These are phyloP conservation scores for Melaleuca quinquenervia DNA, from an alignment of 345 rosid species.

Conservation along the genomic window DNA sequence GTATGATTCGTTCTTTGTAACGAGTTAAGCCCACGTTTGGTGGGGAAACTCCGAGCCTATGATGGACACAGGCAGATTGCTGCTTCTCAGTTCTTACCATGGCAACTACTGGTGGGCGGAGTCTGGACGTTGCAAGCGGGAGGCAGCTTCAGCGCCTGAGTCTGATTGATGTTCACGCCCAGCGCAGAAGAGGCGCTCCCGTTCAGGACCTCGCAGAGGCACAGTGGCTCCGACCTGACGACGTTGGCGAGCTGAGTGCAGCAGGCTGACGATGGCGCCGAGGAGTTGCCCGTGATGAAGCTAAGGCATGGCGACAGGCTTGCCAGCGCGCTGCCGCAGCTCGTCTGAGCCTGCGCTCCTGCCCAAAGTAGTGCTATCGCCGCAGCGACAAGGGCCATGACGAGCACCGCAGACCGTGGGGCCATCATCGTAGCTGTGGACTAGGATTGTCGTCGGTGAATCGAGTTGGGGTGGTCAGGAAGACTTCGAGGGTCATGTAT, in stretches of 20 bases:
- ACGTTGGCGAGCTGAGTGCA: constrained; percentile 13
- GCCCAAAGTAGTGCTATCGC: background rate
- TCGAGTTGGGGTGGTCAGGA: background rate
- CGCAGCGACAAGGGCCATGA: background rate
- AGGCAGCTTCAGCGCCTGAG: constrained; percentile 23
- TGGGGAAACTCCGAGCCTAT: background rate
- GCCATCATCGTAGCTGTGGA: background rate
- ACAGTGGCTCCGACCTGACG: constrained; percentile 10
- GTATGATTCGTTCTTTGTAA: background rate
- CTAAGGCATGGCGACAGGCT: constrained; percentile 13
- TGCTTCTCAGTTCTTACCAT: background rate
- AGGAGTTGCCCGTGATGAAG: constrained; percentile 13
- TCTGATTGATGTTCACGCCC: constrained; percentile 16
- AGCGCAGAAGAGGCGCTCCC: constrained; percentile 12
- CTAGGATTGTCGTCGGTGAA: background rate
- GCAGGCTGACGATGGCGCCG: constrained; percentile 14
- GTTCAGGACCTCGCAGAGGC: constrained; percentile 14
- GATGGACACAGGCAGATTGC: background rate
- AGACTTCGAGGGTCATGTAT: background rate
- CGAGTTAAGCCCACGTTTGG: background rate
- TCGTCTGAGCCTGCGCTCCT: background rate
- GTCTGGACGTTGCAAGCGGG: constrained; percentile 14
- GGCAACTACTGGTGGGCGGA: constrained; percentile 10
- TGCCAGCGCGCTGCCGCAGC: constrained; percentile 1
- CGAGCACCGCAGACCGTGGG: background rate